Base-by-base conservation (phyloP, 805 yeast genomes). In the Candida michaelii region DNA sequence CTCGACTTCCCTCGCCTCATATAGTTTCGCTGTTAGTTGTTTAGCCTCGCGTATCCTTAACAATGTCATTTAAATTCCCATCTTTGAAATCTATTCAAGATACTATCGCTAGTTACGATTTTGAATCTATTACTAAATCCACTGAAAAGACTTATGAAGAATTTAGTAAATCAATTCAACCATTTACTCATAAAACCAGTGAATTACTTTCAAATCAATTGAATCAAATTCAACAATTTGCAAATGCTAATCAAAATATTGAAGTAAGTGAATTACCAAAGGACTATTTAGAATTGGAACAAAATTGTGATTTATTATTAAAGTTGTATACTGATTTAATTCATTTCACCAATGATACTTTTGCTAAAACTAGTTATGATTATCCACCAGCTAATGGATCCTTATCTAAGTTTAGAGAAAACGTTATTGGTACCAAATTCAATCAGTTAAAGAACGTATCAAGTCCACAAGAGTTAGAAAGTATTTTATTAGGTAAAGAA, bases 181-280 rank as follows among this genome's bases (percentile, higher is more conserved):
- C 86, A 36, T 71, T 79, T 47, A 70, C 85, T 30, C 69, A 77
- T 55, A 73, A 84, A 57, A 82, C 86, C 8, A 71, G 76, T 11
- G 71, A 80, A 53, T 71, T 79, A 39, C 66, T 83, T 16, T 80
- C 82, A 52, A 80, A 80, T 53, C 82, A 74, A 52, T 73, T 84
- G 46, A 83, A 85, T 34, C 74, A 69, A 51, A 69, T 69, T 15
- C 73, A 69, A 43, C 71, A 65, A 31, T 60, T 69, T 44, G 69
- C 71, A 13, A 51, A 60, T 34, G 48, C 57, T 23, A 51, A 56
- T 37, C 46, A 60, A 27, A 71, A 79, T 27, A 74, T 81, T 43
- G 87, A 81, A 49, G 82, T 82, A 36, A 77, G 85, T 43, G 88
- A 84, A 59, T 71, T 86, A 39, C 95, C 95, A 36, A 77, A 75